Base-by-base conservation (phyloP, 495 filamentous ascomycete genomes). In the Xylaria intraflava region DNA sequence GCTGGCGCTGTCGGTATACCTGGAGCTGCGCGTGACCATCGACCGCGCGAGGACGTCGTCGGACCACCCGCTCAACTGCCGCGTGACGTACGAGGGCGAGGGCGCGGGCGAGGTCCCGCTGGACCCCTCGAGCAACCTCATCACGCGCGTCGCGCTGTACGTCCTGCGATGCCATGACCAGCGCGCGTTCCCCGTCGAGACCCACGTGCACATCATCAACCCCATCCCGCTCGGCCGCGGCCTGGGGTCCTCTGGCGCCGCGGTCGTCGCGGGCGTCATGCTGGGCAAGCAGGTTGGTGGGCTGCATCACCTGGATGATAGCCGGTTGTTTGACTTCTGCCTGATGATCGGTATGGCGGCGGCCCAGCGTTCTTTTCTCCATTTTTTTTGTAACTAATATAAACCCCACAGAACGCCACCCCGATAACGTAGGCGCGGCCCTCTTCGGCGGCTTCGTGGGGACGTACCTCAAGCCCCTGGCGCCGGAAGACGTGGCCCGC, bases 391-490 rank as follows among this genome's bases (percentile, higher is more conserved):
- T 41, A 36, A 39, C 59, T 68, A 57, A 67, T 55, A 23, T 0
- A 14, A 39, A 16, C 61, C 10, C 0, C n/a, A 24, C 48, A 79
- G 92, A 97, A 69, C 84, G 92, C 24, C 93, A 98, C 70, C 93
- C 93, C 3, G 93, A 98, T 72, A 97, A 98, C 60, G 88, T 98
- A 29, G 94, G 89, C 54, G 93, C 93, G 0, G 90, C 92, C 1
- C 79, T 96, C 24, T 96, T 90, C 64, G 93, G 93, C 41, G 93
- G 93, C n/a, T 96, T 98, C 64, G 88, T 96, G 14, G 93, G 93
- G 26, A 94, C 90, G 8, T 96, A 96, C 59, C 78, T 96, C 41
- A 94, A 90, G 69, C 90, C 94, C 50, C 78, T 97, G 50, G 81
- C 86, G 50, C 86, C 89, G 4, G 86, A 85, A 68, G 90, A 96